These are phyloP conservation scores for Pterula multifida DNA, from an alignment of 1,284 basidiomycete genomes.

Conservation along the genomic window DNA sequence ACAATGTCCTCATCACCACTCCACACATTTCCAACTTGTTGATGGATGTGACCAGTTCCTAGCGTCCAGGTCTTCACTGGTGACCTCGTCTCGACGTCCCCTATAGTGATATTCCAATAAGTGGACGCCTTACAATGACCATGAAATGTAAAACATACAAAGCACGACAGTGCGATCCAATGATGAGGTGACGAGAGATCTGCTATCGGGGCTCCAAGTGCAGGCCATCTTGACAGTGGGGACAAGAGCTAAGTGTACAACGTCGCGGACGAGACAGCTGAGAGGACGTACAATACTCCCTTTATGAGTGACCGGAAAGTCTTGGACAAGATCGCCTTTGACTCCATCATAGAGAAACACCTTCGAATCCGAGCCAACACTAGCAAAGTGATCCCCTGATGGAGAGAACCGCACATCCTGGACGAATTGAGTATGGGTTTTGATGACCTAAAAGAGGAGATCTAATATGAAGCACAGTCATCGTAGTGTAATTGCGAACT, in stretches of 20 bases:
- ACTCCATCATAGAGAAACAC: constrained; percentile 89
- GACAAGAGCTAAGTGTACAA: not conserved
- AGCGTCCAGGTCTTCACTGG: constrained; percentile 58
- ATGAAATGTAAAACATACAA: constrained; percentile 39
- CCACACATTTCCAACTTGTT: constrained; percentile 88
- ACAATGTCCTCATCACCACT: constrained; percentile 64
- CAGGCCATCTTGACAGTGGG: constrained; percentile 48
- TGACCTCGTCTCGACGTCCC: constrained; percentile 71
- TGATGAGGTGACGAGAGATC: constrained; percentile 68
- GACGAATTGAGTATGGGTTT: constrained; percentile 88
- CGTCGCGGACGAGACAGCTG: not conserved
- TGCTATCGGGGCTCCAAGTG: constrained; percentile 70
- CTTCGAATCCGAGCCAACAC: constrained; percentile 87
- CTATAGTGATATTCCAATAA: constrained; percentile 22
- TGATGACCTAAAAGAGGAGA: constrained; percentile 60
- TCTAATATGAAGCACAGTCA: no score
- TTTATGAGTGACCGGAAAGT: constrained; percentile 57
- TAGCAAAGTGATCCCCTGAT: constrained; percentile 76
- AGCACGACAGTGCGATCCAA: constrained; percentile 84
- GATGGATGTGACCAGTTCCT: constrained; percentile 56
- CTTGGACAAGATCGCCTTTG: constrained; percentile 68
- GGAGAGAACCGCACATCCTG: constrained; percentile 84
- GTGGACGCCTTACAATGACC: not conserved
- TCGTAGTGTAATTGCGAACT: not conserved
- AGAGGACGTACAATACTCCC: constrained; percentile 58